phyloP scores from a whole-genome alignment of 371 early-diverging fungal genomes.

The Actinomucor elegans region DNA sequence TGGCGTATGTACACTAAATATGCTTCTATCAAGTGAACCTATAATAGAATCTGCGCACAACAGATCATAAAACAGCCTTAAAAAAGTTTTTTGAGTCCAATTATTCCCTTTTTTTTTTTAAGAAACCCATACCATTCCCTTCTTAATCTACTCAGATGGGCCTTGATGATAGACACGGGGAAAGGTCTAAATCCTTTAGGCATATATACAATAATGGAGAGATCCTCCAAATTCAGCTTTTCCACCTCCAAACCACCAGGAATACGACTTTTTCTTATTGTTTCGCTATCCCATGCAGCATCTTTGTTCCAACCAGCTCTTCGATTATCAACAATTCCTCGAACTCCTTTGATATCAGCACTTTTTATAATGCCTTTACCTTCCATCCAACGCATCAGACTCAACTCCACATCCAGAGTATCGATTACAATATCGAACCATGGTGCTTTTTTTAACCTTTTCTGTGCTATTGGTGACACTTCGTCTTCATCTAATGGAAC shows the following conservation, averaged over 20 bases:
- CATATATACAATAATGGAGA: constrained; percentile 41
- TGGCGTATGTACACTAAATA: constrained; percentile 88
- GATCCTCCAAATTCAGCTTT: constrained; percentile 51
- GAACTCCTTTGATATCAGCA: constrained; percentile 79
- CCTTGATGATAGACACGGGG: constrained; percentile 84
- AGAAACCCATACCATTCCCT: constrained; percentile 72
- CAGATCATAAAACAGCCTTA: constrained; percentile 77
- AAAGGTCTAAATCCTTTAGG: constrained; percentile 78
- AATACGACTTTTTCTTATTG: constrained; percentile 59
- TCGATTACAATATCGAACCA: constrained; percentile 84
- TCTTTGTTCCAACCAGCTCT: constrained; percentile 78
- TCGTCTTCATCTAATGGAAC: constrained; percentile 42
- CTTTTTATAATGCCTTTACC: constrained; percentile 86
- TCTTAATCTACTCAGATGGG: constrained; percentile 78
- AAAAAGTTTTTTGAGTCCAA: no score
- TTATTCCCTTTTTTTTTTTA: no score
- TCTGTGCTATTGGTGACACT: constrained; percentile 22
- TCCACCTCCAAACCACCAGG: constrained; percentile 87
- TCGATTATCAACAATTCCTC: constrained; percentile 87
- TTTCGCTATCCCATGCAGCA: constrained; percentile 57
- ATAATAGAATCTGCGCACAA: constrained; percentile 87
- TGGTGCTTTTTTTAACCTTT: constrained; percentile 29
- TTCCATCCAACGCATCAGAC: constrained; percentile 87
- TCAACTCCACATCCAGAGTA: constrained; percentile 84
- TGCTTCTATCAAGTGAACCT: constrained; percentile 90